Evolutionary conservation across 805 yeast genomes (phyloP), one percentile per base, ranked within the genome.

Genomic region (Wickerhamiella kazuoi): DNA sequence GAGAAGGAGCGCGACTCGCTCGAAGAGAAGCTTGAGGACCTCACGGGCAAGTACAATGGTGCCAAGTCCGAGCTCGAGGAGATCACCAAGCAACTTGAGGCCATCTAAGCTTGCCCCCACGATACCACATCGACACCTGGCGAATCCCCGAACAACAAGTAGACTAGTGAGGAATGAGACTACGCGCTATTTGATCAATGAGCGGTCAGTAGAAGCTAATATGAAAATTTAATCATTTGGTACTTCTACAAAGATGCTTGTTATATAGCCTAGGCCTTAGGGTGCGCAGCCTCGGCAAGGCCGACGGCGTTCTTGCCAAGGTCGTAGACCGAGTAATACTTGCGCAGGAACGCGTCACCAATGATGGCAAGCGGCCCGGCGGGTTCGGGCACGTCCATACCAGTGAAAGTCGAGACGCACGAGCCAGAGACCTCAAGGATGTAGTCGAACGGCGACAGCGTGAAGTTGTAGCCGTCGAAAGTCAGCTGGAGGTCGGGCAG

Each of bases 311-410:
- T 68, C 61, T 76, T 74, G 55, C 81, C 83, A 54, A 87, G 60
- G 60, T 90, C 97, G 63, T 90, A 90, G 50, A 90, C 72, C 19
- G 96, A 83, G 71, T 90, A 90, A 69, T 75, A 87, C 57, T 69
- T 79, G 69, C 98, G 82, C 64, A 90, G 73, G 78, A 90, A 90
- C 14, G 97, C 87, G 57, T 90, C 98, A 57, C 98, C 98, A 50
- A 90, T 66, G 54, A 90, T 87, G 42, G 96, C 94, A 63, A 90
- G 63, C 50, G 94, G 96, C 44, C 97, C 97, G 53, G 87, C 78
- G 46, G 96, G 96, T 53, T 76, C 82, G 39, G 97, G 97, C 75
- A 90, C 74, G 59, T 90, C 98, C 87, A 90, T 74, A 52, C 94
- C 93, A 31, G 94, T 84, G 69, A 90, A 81, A 6, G 93, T 93